Base-by-base conservation (phyloP, 495 filamentous ascomycete species). In the Neurospora sp. region DNA sequence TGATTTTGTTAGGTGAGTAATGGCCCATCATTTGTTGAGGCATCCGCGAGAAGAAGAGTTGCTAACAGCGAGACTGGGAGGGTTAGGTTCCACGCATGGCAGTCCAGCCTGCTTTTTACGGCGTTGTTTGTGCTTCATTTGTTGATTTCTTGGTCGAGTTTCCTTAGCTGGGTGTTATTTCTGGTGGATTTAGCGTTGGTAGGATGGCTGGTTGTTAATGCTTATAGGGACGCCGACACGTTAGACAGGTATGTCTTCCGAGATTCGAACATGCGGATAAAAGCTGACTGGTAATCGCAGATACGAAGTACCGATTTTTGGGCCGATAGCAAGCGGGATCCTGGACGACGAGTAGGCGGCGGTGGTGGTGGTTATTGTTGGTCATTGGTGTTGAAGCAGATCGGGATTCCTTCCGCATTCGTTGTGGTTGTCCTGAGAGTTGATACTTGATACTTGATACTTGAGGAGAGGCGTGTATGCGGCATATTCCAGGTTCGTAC, bases 51-150 rank as follows among this genome's bases (percentile, higher is more conserved):
- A 37, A 37, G 35, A 37, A 37, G 4, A 37, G 53, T 70, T 74
- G 71, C 72, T 40, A 14, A 53, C 72, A 3, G 5, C 7, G 20
- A 6, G 3, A 22, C 20, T 27, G 48, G 48, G 35, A 37, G 20
- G 20, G 10, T 7, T 48, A 96, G 94, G 76, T 97, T 97, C 74
- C 96, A 99, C 81, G 96, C 94, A 9, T 98, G 96, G 95, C 95
- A 98, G 82, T 92, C 90, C 4, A 91, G 91, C 73, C 87, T 98
- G 81, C 81, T 98, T 18, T 99, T 98, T 81, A 90, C 92, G 22
- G 88, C 87, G 72, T 80, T 99, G 68, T 96, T 97, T 80, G 89
- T 95, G 61, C 70, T 97, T 27, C 96, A 99, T 80, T 85, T 97
- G 40, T 83, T 98, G 27, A 90, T 98, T 83, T 88, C 89, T 20